Conservation (phyloP, 1,284 basidiomycete species). For the Neotropicomus parvogracilis region DNA sequence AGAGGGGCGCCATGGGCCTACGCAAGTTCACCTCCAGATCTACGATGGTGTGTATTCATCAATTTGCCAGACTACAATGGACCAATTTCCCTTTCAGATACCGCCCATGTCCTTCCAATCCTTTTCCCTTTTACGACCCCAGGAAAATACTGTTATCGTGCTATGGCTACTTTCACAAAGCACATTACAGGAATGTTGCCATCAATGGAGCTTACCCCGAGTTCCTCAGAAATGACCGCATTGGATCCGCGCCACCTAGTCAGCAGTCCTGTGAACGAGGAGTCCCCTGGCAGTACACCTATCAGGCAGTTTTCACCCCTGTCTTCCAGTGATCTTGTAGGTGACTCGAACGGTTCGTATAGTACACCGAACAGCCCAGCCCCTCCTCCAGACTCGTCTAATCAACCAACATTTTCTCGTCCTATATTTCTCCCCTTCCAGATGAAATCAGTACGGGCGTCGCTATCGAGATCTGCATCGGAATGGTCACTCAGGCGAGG, state of each 20-base stretch:
- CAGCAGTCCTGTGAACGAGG: conserved; percentile 6
- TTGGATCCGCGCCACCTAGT: neutral
- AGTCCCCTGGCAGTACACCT: neutral
- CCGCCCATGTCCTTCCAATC: conserved; percentile 72
- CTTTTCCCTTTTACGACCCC: conserved; percentile 83
- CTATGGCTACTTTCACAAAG: conserved; percentile 65
- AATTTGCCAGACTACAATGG: conserved; percentile 1
- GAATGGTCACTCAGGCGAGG: conserved; percentile 12
- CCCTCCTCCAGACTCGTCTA: neutral
- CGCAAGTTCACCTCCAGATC: conserved; percentile 89
- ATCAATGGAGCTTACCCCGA: conserved; percentile 10
- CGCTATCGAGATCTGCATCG: conserved; percentile 17
- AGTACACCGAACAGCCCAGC: neutral
- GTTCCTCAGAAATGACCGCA: conserved; percentile 10
- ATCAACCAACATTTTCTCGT: conserved; percentile 13
- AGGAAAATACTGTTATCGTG: conserved; percentile 73
- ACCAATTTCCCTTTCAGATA: conserved; percentile 42
- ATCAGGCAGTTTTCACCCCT: conserved; percentile 2
- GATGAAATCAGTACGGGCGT: conserved; percentile 11
- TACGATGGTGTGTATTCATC: conserved; percentile 56
- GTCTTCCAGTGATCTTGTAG: conserved; percentile 9
- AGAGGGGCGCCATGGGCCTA: conserved; percentile 61
- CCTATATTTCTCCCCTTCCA: conserved; percentile 16
- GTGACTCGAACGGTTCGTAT: neutral
- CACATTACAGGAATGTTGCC: conserved; percentile 51